Evolutionary conservation across 1,284 basidiomycete species (phyloP).

Genomic region (Fomitopsis betulina): DNA sequence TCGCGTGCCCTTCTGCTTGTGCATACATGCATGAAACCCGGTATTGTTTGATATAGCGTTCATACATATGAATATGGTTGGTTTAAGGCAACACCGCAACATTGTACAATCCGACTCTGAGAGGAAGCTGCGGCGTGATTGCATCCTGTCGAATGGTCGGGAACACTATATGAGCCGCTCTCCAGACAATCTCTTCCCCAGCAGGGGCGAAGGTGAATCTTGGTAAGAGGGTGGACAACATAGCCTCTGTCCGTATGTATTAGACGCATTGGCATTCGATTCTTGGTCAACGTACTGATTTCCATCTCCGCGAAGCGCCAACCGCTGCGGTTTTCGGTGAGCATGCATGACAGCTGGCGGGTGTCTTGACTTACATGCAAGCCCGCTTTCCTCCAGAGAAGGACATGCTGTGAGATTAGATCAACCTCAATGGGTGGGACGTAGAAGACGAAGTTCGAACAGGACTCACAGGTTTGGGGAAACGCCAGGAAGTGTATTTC

Average conservation of each 20-base stretch:
- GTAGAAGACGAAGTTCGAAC: background rate
- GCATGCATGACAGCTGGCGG: background rate
- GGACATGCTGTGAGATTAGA: slow-evolving; percentile 23
- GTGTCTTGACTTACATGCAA: slow-evolving; percentile 26
- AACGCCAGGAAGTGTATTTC: slow-evolving; percentile 20
- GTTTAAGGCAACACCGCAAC: background rate
- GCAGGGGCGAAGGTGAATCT: slow-evolving; percentile 13
- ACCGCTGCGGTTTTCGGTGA: slow-evolving; percentile 16
- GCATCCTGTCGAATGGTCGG: slow-evolving; percentile 8
- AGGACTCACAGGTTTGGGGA: slow-evolving; percentile 23
- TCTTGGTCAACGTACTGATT: slow-evolving; percentile 25
- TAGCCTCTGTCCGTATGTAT: slow-evolving; percentile 1
- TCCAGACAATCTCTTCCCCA: slow-evolving; percentile 9
- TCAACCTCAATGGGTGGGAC: background rate
- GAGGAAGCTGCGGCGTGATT: slow-evolving; percentile 1
- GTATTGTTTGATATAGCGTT: too few relatives aligned
- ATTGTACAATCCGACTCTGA: background rate
- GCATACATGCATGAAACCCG: too few relatives aligned
- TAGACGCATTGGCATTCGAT: background rate
- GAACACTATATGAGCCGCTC: slow-evolving; percentile 5
- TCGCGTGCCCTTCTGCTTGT: background rate
- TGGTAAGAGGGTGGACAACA: slow-evolving; percentile 6
- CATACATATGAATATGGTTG: too few relatives aligned
- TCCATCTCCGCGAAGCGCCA: slow-evolving; percentile 32
- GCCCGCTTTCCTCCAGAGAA: slow-evolving; percentile 28